Percentiles rank a stretch among this genome's conserved stretches.
Evolutionary conservation across 495 filamentous ascomycete species (phyloP).

Genomic region (Penicillium chermesinum): DNA sequence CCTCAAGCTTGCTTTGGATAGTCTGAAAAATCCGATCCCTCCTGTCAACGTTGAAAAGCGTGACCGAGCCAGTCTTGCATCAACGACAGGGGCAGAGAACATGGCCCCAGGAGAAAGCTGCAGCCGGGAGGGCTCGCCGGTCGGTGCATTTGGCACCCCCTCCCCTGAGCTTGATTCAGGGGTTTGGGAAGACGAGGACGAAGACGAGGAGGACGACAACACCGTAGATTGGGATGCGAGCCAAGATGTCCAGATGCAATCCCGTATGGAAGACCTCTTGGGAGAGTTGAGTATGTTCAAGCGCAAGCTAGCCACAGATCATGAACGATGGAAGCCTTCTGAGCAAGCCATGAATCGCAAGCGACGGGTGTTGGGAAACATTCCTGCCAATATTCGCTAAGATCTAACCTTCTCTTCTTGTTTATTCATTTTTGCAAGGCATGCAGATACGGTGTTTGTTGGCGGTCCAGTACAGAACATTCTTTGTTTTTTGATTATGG

Average conservation of each 20-base stretch:
- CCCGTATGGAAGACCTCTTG: conserved; percentile 64
- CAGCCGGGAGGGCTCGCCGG: conserved; percentile 33
- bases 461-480: too few relatives aligned
- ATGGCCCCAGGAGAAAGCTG: conserved; percentile 28
- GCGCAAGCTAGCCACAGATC: conserved; percentile 76
- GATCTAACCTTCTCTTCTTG: conserved; percentile 2
- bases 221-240: conserved; percentile 29
- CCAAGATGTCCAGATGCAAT: conserved; percentile 54
- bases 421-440: conserved; percentile 16
- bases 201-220: conserved; percentile 30
- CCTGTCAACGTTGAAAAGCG: conserved; percentile 30
- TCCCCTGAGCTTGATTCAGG: conserved; percentile 27
- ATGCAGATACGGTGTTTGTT: conserved; percentile 23
- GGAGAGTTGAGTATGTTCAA: conserved; percentile 76
- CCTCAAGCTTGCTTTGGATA: conserved; percentile 78
- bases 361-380: conserved; percentile 33
- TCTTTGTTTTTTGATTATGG: conserved; percentile 12
- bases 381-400: conserved; percentile 33
- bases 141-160: conserved; percentile 13
- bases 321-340: conserved; percentile 46
- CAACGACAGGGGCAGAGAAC: conserved; percentile 38
- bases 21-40: conserved; percentile 80
- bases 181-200: conserved; percentile 41
- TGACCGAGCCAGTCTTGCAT: conserved; percentile 31
- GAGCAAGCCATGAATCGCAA: conserved; percentile 22